Base-by-base conservation (phyloP, 148 eudicot species). In the Nyssa sinensis region DNA sequence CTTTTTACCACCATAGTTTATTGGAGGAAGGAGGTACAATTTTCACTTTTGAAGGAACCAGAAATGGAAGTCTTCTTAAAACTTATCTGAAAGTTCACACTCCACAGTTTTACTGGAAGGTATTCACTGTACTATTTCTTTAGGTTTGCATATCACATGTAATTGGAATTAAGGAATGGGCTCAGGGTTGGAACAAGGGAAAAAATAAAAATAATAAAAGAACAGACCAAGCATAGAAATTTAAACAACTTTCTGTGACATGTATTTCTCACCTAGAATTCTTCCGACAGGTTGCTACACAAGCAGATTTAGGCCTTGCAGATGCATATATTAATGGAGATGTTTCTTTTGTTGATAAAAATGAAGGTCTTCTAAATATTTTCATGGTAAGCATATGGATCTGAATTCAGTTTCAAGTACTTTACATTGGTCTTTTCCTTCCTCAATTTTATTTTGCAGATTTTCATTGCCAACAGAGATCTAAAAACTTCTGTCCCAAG, bases 21-120 rank as follows among this genome's bases (percentile, higher is more conserved):
- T 30, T 95, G 73, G 97, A 92, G 78, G 98, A 90, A 34, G 98
- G 97, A 25, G 98, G 97, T 57, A 85, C 86, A 11, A 61, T 90
- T 74, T 78, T 87, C 78, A 81, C 83, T 59, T 92, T 90, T 72
- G 90, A 90, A 62, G 97, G 91, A 30, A 81, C 83, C 0, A 74
- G 71, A 67, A 84, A 84, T 76, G 79, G 72, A 69, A 81, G 91
- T 68, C 75, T 78, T 44, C 67, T 89, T 64, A 88, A 81, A 78
- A 89, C 84, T 69, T 73, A 77, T 63, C 8, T 95, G 71, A 85
- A 88, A 72, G 67, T 95, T 79, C 98, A 90, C 72, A 88, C 49
- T 74, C 92, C 97, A 29, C 92, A 90, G 61, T 92, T 96, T 77
- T 96, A 96, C 77, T 88, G 93, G 99, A 93, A 96, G 99, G 99